phyloP scores from a whole-genome alignment of 202 grass and related monocot species.

The Saccharum hybrid region DNA sequence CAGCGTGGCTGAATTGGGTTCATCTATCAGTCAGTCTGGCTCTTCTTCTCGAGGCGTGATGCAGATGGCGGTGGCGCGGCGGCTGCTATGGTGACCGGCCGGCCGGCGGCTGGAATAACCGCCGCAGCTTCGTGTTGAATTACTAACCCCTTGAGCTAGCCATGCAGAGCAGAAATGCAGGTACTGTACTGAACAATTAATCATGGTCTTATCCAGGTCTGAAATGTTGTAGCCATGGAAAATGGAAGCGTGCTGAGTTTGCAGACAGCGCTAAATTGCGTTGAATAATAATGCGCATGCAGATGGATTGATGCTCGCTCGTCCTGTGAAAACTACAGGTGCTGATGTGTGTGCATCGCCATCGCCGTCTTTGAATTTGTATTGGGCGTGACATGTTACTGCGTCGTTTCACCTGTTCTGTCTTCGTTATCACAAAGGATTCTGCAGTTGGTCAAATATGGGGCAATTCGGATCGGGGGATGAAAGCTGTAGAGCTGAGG shows the following conservation, averaged over 20 bases:
- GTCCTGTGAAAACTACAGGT: background rate
- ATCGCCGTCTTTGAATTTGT: background rate
- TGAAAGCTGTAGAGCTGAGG: background rate
- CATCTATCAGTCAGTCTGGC: no score
- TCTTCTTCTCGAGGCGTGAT: no score
- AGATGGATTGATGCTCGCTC: background rate
- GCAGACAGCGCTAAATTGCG: background rate
- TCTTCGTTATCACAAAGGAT: background rate
- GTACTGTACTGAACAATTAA: no score
- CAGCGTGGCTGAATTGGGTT: no score
- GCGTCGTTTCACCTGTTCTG: background rate
- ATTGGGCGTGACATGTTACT: background rate
- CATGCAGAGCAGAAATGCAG: no score
- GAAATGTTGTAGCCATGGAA: no score
- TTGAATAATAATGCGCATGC: background rate
- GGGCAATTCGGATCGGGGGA: background rate
- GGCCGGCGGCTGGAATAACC: background rate
- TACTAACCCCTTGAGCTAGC: no score
- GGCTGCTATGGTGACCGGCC: no score
- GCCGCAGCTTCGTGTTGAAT: slow-evolving; percentile 11
- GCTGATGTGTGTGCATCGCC: background rate
- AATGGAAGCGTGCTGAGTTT: background rate
- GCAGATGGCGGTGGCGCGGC: no score
- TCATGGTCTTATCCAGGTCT: no score
- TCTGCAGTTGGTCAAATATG: background rate